Conservation (phyloP, 164 flowering plant species). For the Umbilicus rupestris region DNA sequence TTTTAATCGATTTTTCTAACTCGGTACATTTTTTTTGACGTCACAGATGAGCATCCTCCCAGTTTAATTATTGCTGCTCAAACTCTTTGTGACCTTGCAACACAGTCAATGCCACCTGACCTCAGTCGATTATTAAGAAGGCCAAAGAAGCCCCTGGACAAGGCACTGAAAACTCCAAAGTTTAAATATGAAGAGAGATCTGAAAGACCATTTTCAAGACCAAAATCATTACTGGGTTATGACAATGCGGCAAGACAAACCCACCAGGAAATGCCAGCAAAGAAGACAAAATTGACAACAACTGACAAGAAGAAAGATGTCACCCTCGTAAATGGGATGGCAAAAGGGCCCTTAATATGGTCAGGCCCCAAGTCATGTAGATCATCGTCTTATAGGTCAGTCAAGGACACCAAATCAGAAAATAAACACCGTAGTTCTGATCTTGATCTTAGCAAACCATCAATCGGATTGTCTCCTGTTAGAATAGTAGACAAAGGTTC, state of each 20-base stretch:
- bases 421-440: slow-evolving; percentile 20
- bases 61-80: slow-evolving; percentile 58
- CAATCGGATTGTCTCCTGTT: slow-evolving; percentile 30
- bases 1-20: neutral
- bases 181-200: slow-evolving; percentile 27
- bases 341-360: slow-evolving; percentile 34
- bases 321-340: slow-evolving; percentile 15
- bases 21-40: neutral
- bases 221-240: slow-evolving; percentile 15
- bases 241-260: slow-evolving; percentile 10
- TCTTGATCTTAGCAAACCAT: slow-evolving; percentile 23
- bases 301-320: slow-evolving; percentile 23
- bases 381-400: slow-evolving; percentile 41
- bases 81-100: slow-evolving; percentile 47
- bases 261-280: slow-evolving; percentile 25
- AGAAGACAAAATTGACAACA: slow-evolving; percentile 35
- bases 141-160: slow-evolving; percentile 50
- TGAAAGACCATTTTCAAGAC: slow-evolving; percentile 15
- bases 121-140: slow-evolving; percentile 26
- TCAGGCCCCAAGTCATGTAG: slow-evolving; percentile 43
- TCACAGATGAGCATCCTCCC: slow-evolving; percentile 37
- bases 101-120: slow-evolving; percentile 19
- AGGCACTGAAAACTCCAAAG: slow-evolving; percentile 45
- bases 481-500: slow-evolving; percentile 24
- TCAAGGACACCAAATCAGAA: slow-evolving; percentile 24